Conservation (phyloP, 2,329 filamentous ascomycete genomes). For the Ophiocordyceps robertsii region DNA sequence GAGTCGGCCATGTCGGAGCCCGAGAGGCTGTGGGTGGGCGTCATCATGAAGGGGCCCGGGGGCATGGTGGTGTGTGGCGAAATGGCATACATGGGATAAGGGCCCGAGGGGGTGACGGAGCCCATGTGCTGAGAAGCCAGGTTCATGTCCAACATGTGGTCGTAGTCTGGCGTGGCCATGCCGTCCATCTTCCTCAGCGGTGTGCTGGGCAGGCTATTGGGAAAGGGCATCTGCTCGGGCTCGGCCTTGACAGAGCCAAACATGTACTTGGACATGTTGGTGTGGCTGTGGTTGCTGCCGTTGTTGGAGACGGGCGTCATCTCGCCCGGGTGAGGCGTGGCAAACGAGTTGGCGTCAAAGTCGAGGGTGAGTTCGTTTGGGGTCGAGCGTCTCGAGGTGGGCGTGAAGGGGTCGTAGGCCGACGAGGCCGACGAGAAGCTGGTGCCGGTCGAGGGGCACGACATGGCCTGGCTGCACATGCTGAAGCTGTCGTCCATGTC, state of each 20-base stretch:
- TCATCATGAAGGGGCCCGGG: slow-evolving; percentile 23
- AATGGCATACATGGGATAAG: slow-evolving; percentile 21
- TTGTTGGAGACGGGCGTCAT: slow-evolving; percentile 19
- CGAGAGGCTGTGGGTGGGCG: slow-evolving; percentile 24
- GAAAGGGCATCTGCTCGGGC: slow-evolving; percentile 18
- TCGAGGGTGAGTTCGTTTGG: slow-evolving; percentile 24
- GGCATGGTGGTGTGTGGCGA: slow-evolving; percentile 19
- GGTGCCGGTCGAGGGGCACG: slow-evolving; percentile 19
- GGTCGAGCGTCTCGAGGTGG: slow-evolving; percentile 29
- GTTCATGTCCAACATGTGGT: slow-evolving; percentile 24
- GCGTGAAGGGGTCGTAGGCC: slow-evolving; percentile 29
- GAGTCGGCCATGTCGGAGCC: slow-evolving; percentile 24
- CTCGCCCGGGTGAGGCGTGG: slow-evolving; percentile 14
- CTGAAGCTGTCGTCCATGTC: slow-evolving; percentile 26
- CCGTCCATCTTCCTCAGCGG: slow-evolving; percentile 22
- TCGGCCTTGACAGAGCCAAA: slow-evolving; percentile 20
- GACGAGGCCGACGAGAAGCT: slow-evolving; percentile 28
- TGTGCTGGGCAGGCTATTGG: slow-evolving; percentile 18
- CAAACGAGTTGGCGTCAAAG: slow-evolving; percentile 18
- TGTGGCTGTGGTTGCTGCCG: neutral
- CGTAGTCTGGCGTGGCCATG: slow-evolving; percentile 21
- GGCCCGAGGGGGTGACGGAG: slow-evolving; percentile 22
- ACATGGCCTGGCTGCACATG: slow-evolving; percentile 21
- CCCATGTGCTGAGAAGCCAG: slow-evolving; percentile 19
- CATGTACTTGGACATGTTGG: slow-evolving; percentile 19